phyloP scores from a whole-genome alignment of 257 asterid species.

The Cinchona pubescens region DNA sequence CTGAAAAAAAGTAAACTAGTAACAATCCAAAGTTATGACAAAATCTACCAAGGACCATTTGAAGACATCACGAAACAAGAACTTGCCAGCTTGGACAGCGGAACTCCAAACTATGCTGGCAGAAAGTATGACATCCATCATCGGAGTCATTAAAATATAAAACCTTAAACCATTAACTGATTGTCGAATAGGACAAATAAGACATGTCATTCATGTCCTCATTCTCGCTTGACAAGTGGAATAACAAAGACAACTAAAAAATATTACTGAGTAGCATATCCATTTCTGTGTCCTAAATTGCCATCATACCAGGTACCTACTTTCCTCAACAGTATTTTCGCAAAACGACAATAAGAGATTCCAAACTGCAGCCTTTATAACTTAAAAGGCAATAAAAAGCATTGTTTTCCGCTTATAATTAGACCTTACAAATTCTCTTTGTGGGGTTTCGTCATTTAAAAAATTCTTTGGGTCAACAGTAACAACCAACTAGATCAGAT shows the following conservation, averaged over 20 bases:
- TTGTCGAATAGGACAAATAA: background rate
- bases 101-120: background rate
- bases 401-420: background rate
- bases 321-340: background rate
- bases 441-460: background rate
- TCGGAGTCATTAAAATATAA: background rate
- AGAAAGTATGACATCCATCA: background rate
- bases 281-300: background rate
- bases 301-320: background rate
- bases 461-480: background rate
- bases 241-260: background rate
- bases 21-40: background rate
- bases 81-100: background rate
- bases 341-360: background rate
- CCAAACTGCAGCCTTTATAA: background rate
- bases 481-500: background rate
- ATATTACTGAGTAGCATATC: no score
- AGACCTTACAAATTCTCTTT: background rate
- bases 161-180: background rate
- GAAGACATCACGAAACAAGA: background rate
- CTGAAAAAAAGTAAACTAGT: background rate
- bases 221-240: background rate
- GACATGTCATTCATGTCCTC: background rate
- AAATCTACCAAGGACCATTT: background rate
- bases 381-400: background rate